Conservation (phyloP, 2,329 filamentous ascomycete species). For the Colletotrichum destructivum region DNA sequence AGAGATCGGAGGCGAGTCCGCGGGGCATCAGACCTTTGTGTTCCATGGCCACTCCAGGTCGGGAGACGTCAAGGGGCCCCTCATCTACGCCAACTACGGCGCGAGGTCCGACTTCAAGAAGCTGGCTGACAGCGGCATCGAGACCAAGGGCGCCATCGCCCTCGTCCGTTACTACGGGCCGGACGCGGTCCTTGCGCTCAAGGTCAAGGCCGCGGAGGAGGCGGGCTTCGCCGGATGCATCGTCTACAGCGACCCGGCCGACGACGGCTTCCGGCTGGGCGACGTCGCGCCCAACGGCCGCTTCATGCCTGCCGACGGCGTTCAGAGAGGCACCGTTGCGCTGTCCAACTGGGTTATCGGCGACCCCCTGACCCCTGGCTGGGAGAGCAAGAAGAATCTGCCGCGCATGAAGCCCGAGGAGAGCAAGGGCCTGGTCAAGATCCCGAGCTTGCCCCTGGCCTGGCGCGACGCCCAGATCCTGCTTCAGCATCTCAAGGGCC, state of each 20-base stretch:
- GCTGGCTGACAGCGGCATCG: conserved; percentile 79
- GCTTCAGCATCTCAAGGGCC: conserved; percentile 81
- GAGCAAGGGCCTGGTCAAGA: conserved; percentile 81
- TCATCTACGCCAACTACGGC: conserved; percentile 95
- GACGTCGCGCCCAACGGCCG: conserved; percentile 81
- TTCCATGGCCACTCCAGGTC: conserved; percentile 93
- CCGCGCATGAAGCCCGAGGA: conserved; percentile 79
- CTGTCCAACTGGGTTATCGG: conserved; percentile 87
- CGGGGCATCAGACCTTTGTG: conserved; percentile 78
- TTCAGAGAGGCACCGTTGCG: conserved; percentile 86
- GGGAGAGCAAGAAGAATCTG: conserved; percentile 77
- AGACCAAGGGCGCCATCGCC: conserved; percentile 84
- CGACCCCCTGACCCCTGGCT: conserved; percentile 93
- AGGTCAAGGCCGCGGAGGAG: conserved; percentile 90
- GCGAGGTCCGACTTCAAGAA: conserved; percentile 85
- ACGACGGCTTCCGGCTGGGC: conserved; percentile 85
- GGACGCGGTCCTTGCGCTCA: conserved; percentile 80
- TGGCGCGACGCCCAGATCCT: conserved; percentile 91
- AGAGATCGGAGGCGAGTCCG: conserved; percentile 73
- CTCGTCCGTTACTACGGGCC: conserved; percentile 86
- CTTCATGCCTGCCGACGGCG: conserved; percentile 85
- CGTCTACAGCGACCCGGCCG: conserved; percentile 90
- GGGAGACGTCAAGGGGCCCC: conserved; percentile 86
- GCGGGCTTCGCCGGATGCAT: conserved; percentile 90
- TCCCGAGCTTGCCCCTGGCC: conserved; percentile 90